A percentile compares a stretch with the other conserved stretches of the same genome.
phyloP scores from a whole-genome alignment of 257 asterid species.

The Prunella vulgaris region DNA sequence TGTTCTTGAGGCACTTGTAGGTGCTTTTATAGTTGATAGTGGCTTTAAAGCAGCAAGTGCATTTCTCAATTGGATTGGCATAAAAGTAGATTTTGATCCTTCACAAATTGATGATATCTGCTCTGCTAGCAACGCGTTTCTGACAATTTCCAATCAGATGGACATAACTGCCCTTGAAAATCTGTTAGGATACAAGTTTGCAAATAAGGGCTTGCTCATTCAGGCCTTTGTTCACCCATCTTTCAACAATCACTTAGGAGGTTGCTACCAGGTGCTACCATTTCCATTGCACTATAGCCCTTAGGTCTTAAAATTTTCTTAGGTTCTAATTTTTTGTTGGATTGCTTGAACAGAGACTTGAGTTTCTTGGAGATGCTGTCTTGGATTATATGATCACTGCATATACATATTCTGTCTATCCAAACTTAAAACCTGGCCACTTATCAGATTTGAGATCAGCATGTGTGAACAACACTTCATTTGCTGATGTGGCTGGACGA shows the following conservation, averaged over 20 bases:
- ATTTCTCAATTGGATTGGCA: conserved; percentile 88
- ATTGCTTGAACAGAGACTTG: conserved; percentile 66
- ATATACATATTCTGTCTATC: conserved; percentile 79
- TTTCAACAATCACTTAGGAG: conserved; percentile 64
- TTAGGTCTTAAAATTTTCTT: neutral
- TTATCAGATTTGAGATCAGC: conserved; percentile 90
- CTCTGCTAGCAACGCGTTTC: conserved; percentile 53
- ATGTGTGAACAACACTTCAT: conserved; percentile 62
- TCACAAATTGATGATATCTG: conserved; percentile 52
- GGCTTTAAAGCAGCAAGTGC: conserved; percentile 88
- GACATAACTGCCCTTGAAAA: conserved; percentile 55
- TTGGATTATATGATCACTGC: conserved; percentile 96
- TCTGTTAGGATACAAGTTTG: conserved; percentile 48
- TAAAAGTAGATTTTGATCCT: conserved; percentile 44
- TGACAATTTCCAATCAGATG: conserved; percentile 51
- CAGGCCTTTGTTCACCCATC: conserved; percentile 98
- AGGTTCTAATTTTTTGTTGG: conserved; percentile 21
- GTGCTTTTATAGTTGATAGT: conserved; percentile 83
- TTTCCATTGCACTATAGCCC: conserved; percentile 3
- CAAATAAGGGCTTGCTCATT: conserved; percentile 77
- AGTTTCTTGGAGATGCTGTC: conserved; percentile 97
- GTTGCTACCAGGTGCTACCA: conserved; percentile 84
- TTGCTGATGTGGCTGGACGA: conserved; percentile 75
- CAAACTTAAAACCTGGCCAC: conserved; percentile 87
- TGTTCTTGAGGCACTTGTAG: conserved; percentile 87